A percentile compares a stretch with the other conserved stretches of the same genome.
These are phyloP conservation scores for Furcasterigmium furcatum DNA, from an alignment of 2,329 filamentous ascomycete species.

Conservation along the genomic window DNA sequence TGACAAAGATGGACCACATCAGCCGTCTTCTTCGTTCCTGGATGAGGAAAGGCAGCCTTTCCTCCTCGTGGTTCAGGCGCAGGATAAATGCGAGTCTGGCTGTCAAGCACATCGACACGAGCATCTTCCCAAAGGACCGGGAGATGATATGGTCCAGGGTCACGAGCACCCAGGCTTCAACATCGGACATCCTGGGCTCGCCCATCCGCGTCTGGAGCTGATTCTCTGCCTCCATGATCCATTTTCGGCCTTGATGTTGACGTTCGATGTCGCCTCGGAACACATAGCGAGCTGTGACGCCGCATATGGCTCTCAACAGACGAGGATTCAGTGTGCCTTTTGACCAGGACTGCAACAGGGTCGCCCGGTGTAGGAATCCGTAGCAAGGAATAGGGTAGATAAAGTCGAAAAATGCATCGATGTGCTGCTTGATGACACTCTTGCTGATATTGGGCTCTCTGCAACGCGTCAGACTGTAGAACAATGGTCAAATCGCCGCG, in stretches of 20 bases:
- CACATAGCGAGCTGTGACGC: constrained; percentile 6
- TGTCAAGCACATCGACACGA: constrained; percentile 11
- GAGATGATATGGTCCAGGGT: constrained; percentile 15
- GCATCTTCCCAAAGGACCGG: constrained; percentile 16
- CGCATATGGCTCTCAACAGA: constrained; percentile 8
- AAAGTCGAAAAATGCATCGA: constrained; percentile 9
- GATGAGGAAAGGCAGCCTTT: constrained; percentile 8
- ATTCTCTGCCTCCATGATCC: constrained; percentile 13
- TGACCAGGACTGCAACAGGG: constrained; percentile 8
- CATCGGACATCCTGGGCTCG: constrained; percentile 13
- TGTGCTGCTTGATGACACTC: constrained; percentile 8
- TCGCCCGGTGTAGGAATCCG: constrained; percentile 10
- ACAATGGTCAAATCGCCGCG: background rate
- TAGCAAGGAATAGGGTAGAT: constrained; percentile 10
- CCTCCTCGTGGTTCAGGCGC: constrained; percentile 15
- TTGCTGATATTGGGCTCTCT: constrained; percentile 7
- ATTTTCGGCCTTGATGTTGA: constrained; percentile 15
- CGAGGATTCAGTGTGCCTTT: constrained; percentile 7
- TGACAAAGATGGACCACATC: constrained; percentile 17
- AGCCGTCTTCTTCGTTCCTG: constrained; percentile 14
- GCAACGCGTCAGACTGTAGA: background rate
- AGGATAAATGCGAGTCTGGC: constrained; percentile 15
- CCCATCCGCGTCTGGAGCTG: constrained; percentile 9
- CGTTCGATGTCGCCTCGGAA: background rate
- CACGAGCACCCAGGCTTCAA: constrained; percentile 16